Evolutionary conservation across 805 yeast species (phyloP).

Genomic region (Candida berthetii): DNA sequence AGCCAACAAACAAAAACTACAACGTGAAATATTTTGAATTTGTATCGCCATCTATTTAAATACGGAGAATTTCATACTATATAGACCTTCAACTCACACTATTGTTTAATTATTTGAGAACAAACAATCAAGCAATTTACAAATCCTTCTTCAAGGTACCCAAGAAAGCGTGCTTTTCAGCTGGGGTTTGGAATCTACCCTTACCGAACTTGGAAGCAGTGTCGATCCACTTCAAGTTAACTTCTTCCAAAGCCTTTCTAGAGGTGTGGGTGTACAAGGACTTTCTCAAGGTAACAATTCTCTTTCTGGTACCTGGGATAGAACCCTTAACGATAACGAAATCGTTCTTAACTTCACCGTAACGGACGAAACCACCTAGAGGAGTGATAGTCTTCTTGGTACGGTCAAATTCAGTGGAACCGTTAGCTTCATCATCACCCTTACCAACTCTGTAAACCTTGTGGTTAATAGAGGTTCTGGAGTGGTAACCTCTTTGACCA

Average conservation of each 20-base stretch:
- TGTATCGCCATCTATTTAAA: too few species aligned
- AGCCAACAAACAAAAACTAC: too few species aligned
- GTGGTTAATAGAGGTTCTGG: slow-evolving; percentile 99
- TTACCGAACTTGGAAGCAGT: slow-evolving; percentile 99
- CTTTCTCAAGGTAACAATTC: slow-evolving; percentile 98
- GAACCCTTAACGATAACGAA: slow-evolving; percentile 97
- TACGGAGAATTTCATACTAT: too few species aligned
- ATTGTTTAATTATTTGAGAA: too few species aligned
- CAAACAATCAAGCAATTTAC: slow-evolving; percentile 26
- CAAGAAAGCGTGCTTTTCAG: slow-evolving; percentile 99
- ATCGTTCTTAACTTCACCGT: slow-evolving; percentile 98
- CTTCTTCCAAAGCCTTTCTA: slow-evolving; percentile 96
- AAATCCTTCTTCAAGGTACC: slow-evolving; percentile 99
- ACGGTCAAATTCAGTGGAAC: slow-evolving; percentile 97
- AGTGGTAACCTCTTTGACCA: slow-evolving; percentile 99
- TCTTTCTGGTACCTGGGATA: slow-evolving; percentile 99
- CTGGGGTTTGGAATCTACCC: slow-evolving; percentile 99
- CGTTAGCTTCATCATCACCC: slow-evolving; percentile 91
- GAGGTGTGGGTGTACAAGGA: slow-evolving; percentile 96
- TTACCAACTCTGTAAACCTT: slow-evolving; percentile 99
- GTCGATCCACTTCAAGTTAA: slow-evolving; percentile 98
- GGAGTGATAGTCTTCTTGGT: slow-evolving; percentile 99
- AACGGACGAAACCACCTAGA: slow-evolving; percentile 99
- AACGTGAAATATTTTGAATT: too few species aligned
- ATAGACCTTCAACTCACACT: too few species aligned